A percentile compares a stretch with the other conserved stretches of the same genome.
These are phyloP conservation scores for Trichoderma gamsii DNA, from an alignment of 495 filamentous ascomycete species.

Conservation along the genomic window DNA sequence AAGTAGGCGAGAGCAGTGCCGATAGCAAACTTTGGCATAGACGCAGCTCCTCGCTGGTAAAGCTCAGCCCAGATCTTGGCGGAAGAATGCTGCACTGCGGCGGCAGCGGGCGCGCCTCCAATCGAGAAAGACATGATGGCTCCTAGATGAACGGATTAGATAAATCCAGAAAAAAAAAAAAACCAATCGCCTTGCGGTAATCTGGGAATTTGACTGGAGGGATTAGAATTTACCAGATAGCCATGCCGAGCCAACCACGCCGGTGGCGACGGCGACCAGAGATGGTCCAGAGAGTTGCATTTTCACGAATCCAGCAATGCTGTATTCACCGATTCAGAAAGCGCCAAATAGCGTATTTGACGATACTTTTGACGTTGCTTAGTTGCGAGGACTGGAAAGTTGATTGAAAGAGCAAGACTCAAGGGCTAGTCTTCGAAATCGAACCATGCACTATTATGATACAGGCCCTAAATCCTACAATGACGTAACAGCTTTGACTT, in stretches of 20 bases:
- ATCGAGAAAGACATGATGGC: constrained; percentile 14
- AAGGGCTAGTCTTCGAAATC: background rate
- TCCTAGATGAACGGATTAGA: background rate
- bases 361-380: background rate
- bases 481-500: background rate
- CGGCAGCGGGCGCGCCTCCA: constrained; percentile 6
- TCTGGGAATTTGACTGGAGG: too few species aligned
- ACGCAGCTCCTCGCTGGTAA: constrained; percentile 7
- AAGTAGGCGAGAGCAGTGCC: background rate
- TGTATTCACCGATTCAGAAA: background rate
- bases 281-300: background rate
- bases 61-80: constrained; percentile 12
- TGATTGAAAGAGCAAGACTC: background rate
- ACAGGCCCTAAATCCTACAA: background rate
- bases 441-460: background rate
- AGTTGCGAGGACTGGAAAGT: background rate
- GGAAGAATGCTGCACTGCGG: background rate
- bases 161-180: background rate
- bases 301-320: background rate
- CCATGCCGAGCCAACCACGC: constrained; percentile 14
- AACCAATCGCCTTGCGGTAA: too few species aligned
- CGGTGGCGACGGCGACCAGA: constrained; percentile 9
- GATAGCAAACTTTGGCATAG: constrained; percentile 14
- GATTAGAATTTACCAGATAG: background rate
- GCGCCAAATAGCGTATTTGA: background rate